phyloP scores from a whole-genome alignment of 768 basidiomycete species.

The Lactarius deliciosus region DNA sequence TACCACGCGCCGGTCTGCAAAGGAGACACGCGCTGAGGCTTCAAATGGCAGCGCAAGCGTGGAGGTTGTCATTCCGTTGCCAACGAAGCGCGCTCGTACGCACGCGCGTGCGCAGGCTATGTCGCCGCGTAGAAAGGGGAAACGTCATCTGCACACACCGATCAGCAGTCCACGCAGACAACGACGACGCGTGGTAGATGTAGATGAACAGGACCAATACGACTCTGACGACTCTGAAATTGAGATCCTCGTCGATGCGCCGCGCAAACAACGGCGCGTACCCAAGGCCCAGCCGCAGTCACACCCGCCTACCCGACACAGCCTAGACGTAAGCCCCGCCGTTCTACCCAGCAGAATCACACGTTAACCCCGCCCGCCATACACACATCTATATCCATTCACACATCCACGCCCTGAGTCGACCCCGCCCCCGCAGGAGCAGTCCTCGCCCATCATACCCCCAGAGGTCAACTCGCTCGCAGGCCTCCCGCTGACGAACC shows the following conservation, averaged over 20 bases:
- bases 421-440: neutral
- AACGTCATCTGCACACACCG: neutral
- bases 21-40: too few species aligned
- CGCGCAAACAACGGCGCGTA: neutral
- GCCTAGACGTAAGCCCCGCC: neutral
- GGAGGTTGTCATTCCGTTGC: too few species aligned
- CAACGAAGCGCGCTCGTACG: too few species aligned
- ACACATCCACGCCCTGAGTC: neutral
- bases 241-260: too few species aligned
- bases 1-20: too few species aligned
- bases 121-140: too few species aligned
- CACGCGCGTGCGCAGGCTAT: too few species aligned
- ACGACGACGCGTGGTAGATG: slow-evolving; percentile 5
- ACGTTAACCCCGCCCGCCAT: neutral
- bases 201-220: neutral
- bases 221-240: neutral
- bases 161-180: slow-evolving; percentile 2
- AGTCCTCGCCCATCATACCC: neutral
- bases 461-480: neutral
- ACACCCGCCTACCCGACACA: too few species aligned
- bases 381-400: neutral
- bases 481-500: slow-evolving; percentile 12
- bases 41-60: too few species aligned
- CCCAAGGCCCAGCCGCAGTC: neutral
- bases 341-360: neutral